Conservation (phyloP, 1,284 basidiomycete genomes). For the Xerocomus minutiporus region DNA sequence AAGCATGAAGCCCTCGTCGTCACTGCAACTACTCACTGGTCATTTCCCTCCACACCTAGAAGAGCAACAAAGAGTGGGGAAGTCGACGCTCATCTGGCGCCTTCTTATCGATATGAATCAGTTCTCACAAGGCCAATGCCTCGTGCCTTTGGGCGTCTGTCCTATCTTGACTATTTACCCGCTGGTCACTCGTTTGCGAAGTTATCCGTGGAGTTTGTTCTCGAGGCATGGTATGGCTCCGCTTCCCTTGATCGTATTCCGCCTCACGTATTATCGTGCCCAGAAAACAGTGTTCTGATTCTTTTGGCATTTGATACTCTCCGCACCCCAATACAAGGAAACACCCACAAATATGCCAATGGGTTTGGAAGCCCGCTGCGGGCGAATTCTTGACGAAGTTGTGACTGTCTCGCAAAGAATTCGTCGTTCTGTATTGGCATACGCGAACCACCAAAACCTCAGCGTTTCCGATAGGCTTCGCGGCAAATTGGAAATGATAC, state of each 20-base stretch:
- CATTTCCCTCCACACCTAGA: neutral
- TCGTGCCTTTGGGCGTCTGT: neutral
- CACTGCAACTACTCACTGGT: neutral
- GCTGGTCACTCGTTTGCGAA: neutral
- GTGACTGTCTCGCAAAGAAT: too few species aligned
- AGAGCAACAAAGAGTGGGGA: neutral
- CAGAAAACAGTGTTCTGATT: neutral
- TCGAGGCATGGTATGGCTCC: too few species aligned
- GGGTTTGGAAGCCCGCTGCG: neutral
- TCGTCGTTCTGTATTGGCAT: too few species aligned
- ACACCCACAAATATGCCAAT: neutral
- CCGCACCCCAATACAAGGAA: neutral
- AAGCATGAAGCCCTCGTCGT: neutral
- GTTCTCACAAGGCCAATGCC: slow-evolving; percentile 1
- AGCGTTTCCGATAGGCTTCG: neutral
- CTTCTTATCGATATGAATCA: neutral
- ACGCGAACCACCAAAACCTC: neutral
- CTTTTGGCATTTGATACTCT: neutral
- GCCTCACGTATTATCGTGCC: too few species aligned
- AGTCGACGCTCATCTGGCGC: neutral
- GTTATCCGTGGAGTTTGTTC: neutral
- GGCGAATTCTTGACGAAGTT: neutral
- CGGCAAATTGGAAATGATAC: neutral
- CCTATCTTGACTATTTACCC: neutral
- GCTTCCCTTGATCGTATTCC: too few species aligned